Percentiles rank a stretch among this genome's conserved stretches.
phyloP scores from a whole-genome alignment of 306 rosid genomes.

The Pyrus pyrifolia region DNA sequence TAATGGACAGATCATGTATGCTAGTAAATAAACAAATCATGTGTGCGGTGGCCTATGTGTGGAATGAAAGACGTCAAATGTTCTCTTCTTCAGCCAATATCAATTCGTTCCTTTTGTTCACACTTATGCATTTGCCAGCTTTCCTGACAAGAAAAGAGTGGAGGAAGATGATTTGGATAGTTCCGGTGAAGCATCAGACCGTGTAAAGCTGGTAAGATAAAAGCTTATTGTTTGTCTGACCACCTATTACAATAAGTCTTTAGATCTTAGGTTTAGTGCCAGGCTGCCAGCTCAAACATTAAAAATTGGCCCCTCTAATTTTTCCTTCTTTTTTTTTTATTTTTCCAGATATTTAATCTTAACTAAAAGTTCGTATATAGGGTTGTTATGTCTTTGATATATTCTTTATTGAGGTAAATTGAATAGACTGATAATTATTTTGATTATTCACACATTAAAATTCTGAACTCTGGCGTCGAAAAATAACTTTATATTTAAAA shows the following conservation, averaged over 20 bases:
- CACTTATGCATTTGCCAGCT: slow-evolving; percentile 42
- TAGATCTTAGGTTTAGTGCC: background rate
- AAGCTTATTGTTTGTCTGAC: background rate
- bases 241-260: background rate
- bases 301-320: background rate
- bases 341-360: background rate
- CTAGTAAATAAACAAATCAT: background rate
- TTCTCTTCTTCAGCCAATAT: background rate
- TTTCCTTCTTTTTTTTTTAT: background rate
- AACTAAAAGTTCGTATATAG: background rate
- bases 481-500: background rate
- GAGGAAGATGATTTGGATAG: slow-evolving; percentile 39
- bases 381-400: background rate
- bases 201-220: slow-evolving; percentile 57
- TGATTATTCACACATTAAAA: background rate
- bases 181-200: slow-evolving; percentile 38
- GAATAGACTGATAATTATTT: background rate
- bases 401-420: background rate
- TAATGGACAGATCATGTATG: slow-evolving; percentile 4
- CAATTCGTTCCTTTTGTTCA: slow-evolving; percentile 18
- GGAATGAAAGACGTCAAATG: slow-evolving; percentile 8
- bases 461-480: background rate
- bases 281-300: background rate
- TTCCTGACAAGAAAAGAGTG: slow-evolving; percentile 57
- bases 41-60: slow-evolving; percentile 4